Evolutionary conservation across 2,329 filamentous ascomycete genomes (phyloP), one percentile per base, ranked within the genome.

Genomic region (Sporothrix phasma): DNA sequence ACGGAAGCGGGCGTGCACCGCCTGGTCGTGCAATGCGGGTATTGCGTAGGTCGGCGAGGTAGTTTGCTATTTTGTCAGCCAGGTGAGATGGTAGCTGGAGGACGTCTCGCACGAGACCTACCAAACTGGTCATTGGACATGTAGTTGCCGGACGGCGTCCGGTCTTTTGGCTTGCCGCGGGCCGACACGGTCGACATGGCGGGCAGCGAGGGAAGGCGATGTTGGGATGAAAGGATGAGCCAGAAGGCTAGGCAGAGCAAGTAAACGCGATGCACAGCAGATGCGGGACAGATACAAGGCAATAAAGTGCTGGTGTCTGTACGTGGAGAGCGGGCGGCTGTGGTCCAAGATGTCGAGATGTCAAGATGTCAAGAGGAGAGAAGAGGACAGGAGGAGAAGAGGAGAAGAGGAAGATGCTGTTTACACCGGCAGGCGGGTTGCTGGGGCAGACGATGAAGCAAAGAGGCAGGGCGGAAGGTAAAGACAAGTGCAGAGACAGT

Each of bases 61-160:
- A 92, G 66, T 80, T 79, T 68, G 86, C 88, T 91, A 0, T 3
- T 8, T 11, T 62, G 41, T 39, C 53, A 47, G 46, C 47, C 3
- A 24, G 26, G n/a, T n/a, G n/a, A n/a, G n/a, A n/a, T n/a, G 19
- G 41, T 31, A 5, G 24, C 15, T 11, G 5, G 10, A 29, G 10
- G 37, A 3, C 17, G 1, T 2, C 29, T 59, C 11, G 10, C 19
- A 24, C 2, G 45, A 8, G 24, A 64, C 65, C 17, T 24, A 66
- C 85, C 84, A 70, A 88, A 87, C 73, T 88, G 84, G 61, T 87
- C 84, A 72, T 82, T 86, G 65, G 79, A 80, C 85, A 88, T 88
- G 74, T 86, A 87, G 26, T 80, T 78, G 39, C 84, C 80, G 59
- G 84, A 83, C 62, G 85, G 84, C 66, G 85, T 82, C 68, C 72